Base-by-base conservation (phyloP, 768 basidiomycete species). In the Termitomyces sp. region DNA sequence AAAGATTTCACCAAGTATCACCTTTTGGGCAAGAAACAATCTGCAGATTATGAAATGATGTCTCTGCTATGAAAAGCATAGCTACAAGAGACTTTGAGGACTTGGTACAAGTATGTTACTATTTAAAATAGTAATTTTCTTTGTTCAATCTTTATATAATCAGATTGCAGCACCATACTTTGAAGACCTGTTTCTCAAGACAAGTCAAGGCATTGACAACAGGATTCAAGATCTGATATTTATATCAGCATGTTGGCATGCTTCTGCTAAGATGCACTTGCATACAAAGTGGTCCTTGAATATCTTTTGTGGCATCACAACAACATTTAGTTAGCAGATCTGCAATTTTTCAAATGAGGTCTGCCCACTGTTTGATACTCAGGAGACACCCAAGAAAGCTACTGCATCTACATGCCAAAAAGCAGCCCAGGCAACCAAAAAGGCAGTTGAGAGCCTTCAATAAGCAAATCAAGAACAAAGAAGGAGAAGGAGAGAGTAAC, bases 1-100 rank as follows among this genome's bases (percentile, higher is more conserved):
- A 36, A 31, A 63, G 62, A 38, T 64, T 48, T 52, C 50, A 50
- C 10, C 36, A 52, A 34, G 60, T 62, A 4, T 49, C 51, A 3
- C 40, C 62, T 0, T 68, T 68, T 61, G 67, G 63, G 14, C 36
- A 60, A 20, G 63, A 40, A 2, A 59, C 66, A 0, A 76, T 77
- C 20, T 12, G 17, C 2, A 17, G 59, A 6, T 74, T 76, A 45
- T 48, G 61, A 9, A 38, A 53, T 1, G 70, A 37, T 37, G 36
- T 37, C 2, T 37, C 36, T 37, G 36, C 36, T 10, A 37, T 37
- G 36, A 37, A 37, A 8, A 37, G 36, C 36, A 37, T 37, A 2
- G 36, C 36, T 37, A 10, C 36, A 37, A 37, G 36, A 9, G 36
- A 37, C 8, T 37, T 37, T 37, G 36, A 37, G 11, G 36, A 37